A percentile compares a stretch with the other conserved stretches of the same genome.
phyloP scores from a whole-genome alignment of 148 eudicot genomes.

The Diospyros lotus region DNA sequence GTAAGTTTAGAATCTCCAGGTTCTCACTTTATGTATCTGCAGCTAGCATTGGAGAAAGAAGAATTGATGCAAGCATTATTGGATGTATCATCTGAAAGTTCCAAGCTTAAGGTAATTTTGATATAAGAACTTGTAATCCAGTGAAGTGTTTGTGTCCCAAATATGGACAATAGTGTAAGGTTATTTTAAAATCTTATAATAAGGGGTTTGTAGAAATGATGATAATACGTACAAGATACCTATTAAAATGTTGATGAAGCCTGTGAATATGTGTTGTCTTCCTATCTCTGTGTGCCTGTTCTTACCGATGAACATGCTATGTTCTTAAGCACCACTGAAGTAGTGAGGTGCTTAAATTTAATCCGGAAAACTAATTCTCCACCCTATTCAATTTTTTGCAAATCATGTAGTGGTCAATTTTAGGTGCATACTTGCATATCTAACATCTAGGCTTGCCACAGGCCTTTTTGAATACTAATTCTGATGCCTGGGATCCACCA shows the following conservation, averaged over 20 bases:
- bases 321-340: neutral
- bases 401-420: neutral
- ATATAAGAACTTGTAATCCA: neutral
- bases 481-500: neutral
- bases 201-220: neutral
- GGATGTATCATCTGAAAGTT: constrained; percentile 56
- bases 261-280: neutral
- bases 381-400: neutral
- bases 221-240: neutral
- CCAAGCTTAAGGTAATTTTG: constrained; percentile 68
- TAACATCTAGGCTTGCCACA: too few relatives aligned
- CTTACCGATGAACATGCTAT: neutral
- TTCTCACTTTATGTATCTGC: constrained; percentile 22
- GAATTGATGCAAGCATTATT: constrained; percentile 66
- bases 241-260: neutral
- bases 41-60: constrained; percentile 83
- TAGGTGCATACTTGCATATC: neutral
- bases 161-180: neutral
- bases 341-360: neutral
- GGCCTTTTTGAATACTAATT: neutral
- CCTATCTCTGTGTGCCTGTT: neutral
- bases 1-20: neutral
- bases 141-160: neutral
- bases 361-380: neutral
- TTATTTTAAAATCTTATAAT: neutral